Evolutionary conservation across 2,329 filamentous ascomycete species (phyloP).

Genomic region (Phyllosticta paracitricarpa): DNA sequence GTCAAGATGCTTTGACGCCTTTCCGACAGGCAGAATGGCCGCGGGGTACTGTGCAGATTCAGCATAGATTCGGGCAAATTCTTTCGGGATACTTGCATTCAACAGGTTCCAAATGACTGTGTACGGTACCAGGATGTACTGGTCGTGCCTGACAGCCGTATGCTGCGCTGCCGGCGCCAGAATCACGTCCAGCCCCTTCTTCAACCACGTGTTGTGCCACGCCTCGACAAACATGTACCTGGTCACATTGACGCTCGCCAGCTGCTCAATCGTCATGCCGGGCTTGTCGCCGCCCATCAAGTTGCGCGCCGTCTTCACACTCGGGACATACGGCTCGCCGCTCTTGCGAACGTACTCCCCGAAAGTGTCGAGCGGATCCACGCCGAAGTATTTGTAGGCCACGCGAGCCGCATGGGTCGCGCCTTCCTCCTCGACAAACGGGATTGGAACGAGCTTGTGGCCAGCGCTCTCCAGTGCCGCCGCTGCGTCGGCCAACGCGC

Average conservation of each 20-base stretch:
- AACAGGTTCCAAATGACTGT: slow-evolving; percentile 44
- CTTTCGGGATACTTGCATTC: slow-evolving; percentile 19
- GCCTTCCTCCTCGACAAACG: not conserved
- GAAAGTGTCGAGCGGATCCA: slow-evolving; percentile 5
- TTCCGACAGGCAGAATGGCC: slow-evolving; percentile 38
- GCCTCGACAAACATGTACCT: slow-evolving; percentile 25
- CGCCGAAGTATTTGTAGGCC: not conserved
- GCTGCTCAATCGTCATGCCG: slow-evolving; percentile 24
- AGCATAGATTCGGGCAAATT: not conserved
- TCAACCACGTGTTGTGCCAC: slow-evolving; percentile 35
- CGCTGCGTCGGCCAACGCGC: slow-evolving; percentile 35
- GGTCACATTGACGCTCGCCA: slow-evolving; percentile 34
- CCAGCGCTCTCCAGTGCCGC: slow-evolving; percentile 32
- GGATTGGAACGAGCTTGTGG: slow-evolving; percentile 30
- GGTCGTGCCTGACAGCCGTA: slow-evolving; percentile 35
- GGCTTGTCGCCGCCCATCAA: not conserved
- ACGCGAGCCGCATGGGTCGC: not conserved
- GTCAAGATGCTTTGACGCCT: slow-evolving; percentile 34
- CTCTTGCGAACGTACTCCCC: not conserved
- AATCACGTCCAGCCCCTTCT: slow-evolving; percentile 40
- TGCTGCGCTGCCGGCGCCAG: slow-evolving; percentile 40
- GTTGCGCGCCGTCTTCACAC: not conserved
- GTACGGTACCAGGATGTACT: slow-evolving; percentile 31
- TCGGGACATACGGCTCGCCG: slow-evolving; percentile 1
- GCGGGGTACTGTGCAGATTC: slow-evolving; percentile 33